Evolutionary conservation across 2,329 filamentous ascomycete genomes (phyloP).

Genomic region (Helminthosporium solani): DNA sequence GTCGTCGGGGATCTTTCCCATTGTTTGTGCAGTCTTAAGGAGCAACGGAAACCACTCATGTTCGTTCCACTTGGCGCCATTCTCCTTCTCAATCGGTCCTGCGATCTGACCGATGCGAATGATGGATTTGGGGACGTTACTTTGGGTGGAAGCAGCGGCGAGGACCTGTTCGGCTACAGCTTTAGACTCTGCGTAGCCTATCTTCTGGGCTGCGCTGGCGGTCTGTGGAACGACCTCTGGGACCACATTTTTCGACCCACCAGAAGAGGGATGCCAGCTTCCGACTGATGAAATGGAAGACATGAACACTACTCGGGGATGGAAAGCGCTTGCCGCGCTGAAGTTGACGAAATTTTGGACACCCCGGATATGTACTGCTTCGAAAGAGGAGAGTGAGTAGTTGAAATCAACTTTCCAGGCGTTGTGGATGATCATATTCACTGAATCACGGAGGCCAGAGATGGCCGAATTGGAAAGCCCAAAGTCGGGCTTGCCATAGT

Average conservation of each 20-base stretch:
- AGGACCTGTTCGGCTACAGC: slow-evolving; percentile 48
- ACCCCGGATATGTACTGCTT: slow-evolving; percentile 17
- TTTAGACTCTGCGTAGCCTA: slow-evolving; percentile 54
- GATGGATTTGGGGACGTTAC: slow-evolving; percentile 14
- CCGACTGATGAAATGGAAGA: slow-evolving; percentile 10
- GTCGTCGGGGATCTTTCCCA: slow-evolving; percentile 4
- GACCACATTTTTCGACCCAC: not conserved
- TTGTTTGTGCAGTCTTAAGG: slow-evolving; percentile 6
- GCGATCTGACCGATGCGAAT: slow-evolving; percentile 46
- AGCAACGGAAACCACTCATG: slow-evolving; percentile 15
- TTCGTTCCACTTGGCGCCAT: slow-evolving; percentile 13
- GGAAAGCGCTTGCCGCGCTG: not conserved
- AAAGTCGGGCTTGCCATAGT: not conserved
- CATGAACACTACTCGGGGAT: slow-evolving; percentile 9
- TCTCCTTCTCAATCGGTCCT: slow-evolving; percentile 13
- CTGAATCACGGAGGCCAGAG: not conserved
- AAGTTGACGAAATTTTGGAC: slow-evolving; percentile 5
- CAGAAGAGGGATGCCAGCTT: slow-evolving; percentile 2
- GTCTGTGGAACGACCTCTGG: slow-evolving; percentile 3
- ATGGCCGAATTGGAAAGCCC: not conserved
- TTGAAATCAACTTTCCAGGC: slow-evolving; percentile 46
- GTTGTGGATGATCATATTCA: slow-evolving; percentile 39
- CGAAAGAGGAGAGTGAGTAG: slow-evolving; percentile 51
- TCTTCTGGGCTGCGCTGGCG: slow-evolving; percentile 18
- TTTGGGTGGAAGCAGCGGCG: not conserved